Conservation (phyloP, 768 basidiomycete genomes). For the Tephrocybe rancida region DNA sequence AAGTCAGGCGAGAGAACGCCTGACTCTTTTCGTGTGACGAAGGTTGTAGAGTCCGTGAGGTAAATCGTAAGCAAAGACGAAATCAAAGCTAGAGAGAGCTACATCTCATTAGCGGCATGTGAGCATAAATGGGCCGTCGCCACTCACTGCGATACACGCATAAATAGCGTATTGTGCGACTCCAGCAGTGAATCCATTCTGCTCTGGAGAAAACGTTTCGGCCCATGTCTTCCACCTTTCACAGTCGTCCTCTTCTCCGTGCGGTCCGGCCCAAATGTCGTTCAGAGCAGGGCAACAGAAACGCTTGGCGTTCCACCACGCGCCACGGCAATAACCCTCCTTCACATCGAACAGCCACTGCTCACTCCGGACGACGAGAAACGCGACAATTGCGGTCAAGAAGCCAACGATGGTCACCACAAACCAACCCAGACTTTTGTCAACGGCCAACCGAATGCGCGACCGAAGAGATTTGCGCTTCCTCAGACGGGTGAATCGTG, state of each 20-base stretch:
- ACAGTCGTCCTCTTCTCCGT: constrained; percentile 46
- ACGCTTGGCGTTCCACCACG: constrained; percentile 73
- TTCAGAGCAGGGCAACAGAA: constrained; percentile 73
- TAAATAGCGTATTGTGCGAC: constrained; percentile 70
- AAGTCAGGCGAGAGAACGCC: constrained; percentile 60
- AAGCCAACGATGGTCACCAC: constrained; percentile 89
- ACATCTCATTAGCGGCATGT: not conserved
- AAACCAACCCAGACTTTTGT: constrained; percentile 86
- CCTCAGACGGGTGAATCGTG: constrained; percentile 74
- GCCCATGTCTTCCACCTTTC: constrained; percentile 79
- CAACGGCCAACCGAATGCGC: constrained; percentile 60
- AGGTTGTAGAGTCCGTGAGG: constrained; percentile 87
- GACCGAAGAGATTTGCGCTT: constrained; percentile 72
- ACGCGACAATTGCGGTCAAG: constrained; percentile 83
- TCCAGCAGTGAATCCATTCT: constrained; percentile 39
- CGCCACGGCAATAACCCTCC: constrained; percentile 78
- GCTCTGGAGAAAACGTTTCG: constrained; percentile 42
- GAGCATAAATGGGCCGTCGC: not conserved
- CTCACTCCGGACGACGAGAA: constrained; percentile 83
- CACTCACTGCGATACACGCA: constrained; percentile 75
- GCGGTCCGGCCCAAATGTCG: constrained; percentile 15
- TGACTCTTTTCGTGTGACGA: constrained; percentile 88
- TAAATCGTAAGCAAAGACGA: constrained; percentile 85
- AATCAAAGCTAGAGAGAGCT: constrained; percentile 73
- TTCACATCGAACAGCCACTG: constrained; percentile 92